Percentiles rank a stretch among this genome's conserved stretches.
Conservation (phyloP, 208 protist genomes). For the Crithidia brevicula region DNA sequence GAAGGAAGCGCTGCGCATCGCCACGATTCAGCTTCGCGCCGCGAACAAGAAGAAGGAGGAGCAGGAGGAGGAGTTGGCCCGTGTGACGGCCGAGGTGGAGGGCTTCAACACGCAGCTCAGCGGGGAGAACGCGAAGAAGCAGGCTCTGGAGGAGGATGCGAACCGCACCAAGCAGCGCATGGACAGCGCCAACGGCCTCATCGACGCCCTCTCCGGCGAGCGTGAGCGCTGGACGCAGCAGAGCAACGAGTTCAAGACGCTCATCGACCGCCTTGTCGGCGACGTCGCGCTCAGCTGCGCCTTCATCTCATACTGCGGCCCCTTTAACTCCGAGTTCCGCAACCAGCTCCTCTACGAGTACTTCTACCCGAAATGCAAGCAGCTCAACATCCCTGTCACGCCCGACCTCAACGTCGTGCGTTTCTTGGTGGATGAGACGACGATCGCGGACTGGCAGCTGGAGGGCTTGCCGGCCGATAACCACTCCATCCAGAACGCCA, state of each 20-base stretch:
- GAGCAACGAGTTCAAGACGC: conserved; percentile 96
- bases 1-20: conserved; percentile 92
- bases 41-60: conserved; percentile 96
- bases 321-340: conserved; percentile 98
- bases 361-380: conserved; percentile 94
- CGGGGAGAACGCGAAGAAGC: conserved; percentile 96
- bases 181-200: conserved; percentile 97
- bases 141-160: conserved; percentile 96
- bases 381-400: conserved; percentile 92
- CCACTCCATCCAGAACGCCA: conserved; percentile 99
- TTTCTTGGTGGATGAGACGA: conserved; percentile 97
- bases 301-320: conserved; percentile 98
- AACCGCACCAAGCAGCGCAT: conserved; percentile 96
- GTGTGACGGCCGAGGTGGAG: conserved; percentile 93
- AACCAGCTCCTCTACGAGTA: conserved; percentile 92
- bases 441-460: conserved; percentile 97
- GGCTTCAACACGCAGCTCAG: conserved; percentile 94
- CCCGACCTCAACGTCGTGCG: conserved; percentile 95
- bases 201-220: conserved; percentile 97
- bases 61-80: conserved; percentile 95
- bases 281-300: conserved; percentile 97
- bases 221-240: conserved; percentile 97
- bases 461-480: conserved; percentile 98
- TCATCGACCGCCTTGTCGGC: conserved; percentile 95
- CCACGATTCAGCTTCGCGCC: conserved; percentile 87